These are phyloP conservation scores for Lactarius sanguifluus DNA, from an alignment of 768 basidiomycete genomes.

Conservation along the genomic window DNA sequence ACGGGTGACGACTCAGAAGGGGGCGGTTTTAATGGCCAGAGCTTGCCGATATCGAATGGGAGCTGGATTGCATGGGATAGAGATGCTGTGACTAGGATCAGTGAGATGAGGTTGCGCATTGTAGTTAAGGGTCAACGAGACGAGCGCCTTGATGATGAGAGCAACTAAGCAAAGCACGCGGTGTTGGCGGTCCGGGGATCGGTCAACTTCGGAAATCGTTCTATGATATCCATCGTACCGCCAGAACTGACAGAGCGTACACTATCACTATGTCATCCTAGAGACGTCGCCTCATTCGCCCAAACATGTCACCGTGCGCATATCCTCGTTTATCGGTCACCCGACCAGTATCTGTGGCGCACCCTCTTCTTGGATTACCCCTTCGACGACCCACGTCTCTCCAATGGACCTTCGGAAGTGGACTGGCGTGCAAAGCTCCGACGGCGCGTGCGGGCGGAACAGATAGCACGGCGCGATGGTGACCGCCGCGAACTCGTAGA, in stretches of 20 bases:
- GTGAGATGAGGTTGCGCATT: slow-evolving; percentile 29
- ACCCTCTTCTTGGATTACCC: slow-evolving; percentile 54
- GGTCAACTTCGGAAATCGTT: neutral
- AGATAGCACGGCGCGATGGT: slow-evolving; percentile 19
- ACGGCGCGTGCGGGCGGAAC: slow-evolving; percentile 26
- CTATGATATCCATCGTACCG: slow-evolving; percentile 41
- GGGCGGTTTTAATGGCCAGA: slow-evolving; percentile 1
- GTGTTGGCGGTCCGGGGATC: neutral
- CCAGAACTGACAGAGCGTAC: slow-evolving; percentile 60
- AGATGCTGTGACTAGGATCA: slow-evolving; percentile 31
- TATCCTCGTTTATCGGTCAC: slow-evolving; percentile 47
- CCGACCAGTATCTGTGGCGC: slow-evolving; percentile 68
- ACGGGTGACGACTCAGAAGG: neutral
- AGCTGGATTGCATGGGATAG: slow-evolving; percentile 40
- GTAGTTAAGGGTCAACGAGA: neutral
- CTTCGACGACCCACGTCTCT: slow-evolving; percentile 64
- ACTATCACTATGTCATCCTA: slow-evolving; percentile 54
- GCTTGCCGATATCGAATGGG: slow-evolving; percentile 48
- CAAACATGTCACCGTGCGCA: slow-evolving; percentile 52
- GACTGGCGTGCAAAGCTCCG: slow-evolving; percentile 25
- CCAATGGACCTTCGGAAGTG: slow-evolving; percentile 9
- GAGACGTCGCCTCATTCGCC: slow-evolving; percentile 59
- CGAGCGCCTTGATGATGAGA: too few species aligned
- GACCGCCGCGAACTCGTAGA: slow-evolving; percentile 23
- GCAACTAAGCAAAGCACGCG: neutral